Conservation (phyloP, 805 yeast species). For the Dipodascopsis uninucleata region DNA sequence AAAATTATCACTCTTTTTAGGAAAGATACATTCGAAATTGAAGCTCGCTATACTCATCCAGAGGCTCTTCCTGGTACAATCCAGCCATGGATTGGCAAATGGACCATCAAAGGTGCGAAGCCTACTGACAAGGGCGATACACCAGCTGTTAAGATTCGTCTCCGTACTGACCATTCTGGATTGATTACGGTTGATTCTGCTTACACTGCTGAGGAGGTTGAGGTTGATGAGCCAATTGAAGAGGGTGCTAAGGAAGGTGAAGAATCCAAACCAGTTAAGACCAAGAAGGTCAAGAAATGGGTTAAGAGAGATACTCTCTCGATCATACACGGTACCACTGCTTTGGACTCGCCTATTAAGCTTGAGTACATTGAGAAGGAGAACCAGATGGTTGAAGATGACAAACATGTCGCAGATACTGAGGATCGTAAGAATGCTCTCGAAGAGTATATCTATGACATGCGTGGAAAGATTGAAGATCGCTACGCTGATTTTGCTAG, state of each 20-base stretch:
- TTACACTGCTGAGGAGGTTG: constrained; percentile 86
- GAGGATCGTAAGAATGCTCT: constrained; percentile 98
- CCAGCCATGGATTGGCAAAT: constrained; percentile 65
- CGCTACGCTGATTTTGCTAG: constrained; percentile 83
- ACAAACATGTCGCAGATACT: constrained; percentile 95
- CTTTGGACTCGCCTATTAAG: constrained; percentile 60
- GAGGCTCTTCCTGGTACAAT: constrained; percentile 69
- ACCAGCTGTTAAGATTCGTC: constrained; percentile 84
- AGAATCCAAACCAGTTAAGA: constrained; percentile 54
- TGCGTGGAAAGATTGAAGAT: constrained; percentile 95
- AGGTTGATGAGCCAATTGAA: constrained; percentile 84
- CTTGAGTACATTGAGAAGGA: constrained; percentile 74
- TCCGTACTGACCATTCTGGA: constrained; percentile 97
- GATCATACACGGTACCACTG: constrained; percentile 52
- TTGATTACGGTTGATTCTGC: constrained; percentile 91
- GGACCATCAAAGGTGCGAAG: constrained; percentile 83
- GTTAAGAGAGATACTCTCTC: constrained; percentile 82
- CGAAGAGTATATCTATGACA: constrained; percentile 96
- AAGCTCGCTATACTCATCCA: constrained; percentile 79
- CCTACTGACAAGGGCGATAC: constrained; percentile 67
- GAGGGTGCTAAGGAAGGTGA: constrained; percentile 54
- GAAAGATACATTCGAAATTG: constrained; percentile 78
- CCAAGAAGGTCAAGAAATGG: constrained; percentile 84
- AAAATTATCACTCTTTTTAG: constrained; percentile 93
- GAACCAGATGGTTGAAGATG: constrained; percentile 78